A percentile compares a stretch with the other conserved stretches of the same genome.
Evolutionary conservation across 768 basidiomycete genomes (phyloP).

Genomic region (Termitomyces sp.): DNA sequence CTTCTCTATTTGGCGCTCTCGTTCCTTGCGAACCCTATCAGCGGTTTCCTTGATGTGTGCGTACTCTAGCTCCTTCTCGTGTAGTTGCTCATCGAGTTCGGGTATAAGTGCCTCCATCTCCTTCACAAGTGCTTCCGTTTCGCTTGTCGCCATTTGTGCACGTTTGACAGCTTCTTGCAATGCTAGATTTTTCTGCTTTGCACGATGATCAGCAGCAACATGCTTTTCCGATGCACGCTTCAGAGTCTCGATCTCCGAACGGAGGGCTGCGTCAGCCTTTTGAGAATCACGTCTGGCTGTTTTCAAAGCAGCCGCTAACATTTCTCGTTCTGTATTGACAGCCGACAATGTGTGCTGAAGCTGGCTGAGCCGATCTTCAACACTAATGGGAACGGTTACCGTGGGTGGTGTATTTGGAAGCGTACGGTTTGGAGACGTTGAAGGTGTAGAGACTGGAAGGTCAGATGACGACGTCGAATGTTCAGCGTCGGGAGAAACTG

Average conservation of each 20-base stretch:
- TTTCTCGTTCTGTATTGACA: constrained; percentile 61
- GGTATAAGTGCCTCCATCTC: constrained; percentile 43
- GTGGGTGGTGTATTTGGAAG: constrained; percentile 27
- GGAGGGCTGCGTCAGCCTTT: constrained; percentile 74
- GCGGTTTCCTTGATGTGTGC: constrained; percentile 41
- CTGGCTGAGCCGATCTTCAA: constrained; percentile 62
- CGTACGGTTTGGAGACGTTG: constrained; percentile 31
- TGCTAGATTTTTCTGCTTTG: constrained; percentile 80
- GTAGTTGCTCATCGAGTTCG: constrained; percentile 28
- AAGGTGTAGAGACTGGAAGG: constrained; percentile 29
- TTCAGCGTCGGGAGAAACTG: constrained; percentile 26
- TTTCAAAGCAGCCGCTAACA: constrained; percentile 67
- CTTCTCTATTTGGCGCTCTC: constrained; percentile 39
- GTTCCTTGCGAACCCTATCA: constrained; percentile 34
- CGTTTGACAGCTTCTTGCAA: constrained; percentile 86
- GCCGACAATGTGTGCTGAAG: constrained; percentile 63
- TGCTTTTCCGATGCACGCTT: constrained; percentile 83
- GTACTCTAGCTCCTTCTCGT: constrained; percentile 38
- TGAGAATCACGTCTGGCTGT: constrained; percentile 75
- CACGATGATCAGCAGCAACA: constrained; percentile 65
- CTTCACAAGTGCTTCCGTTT: constrained; percentile 37
- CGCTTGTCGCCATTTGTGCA: constrained; percentile 50
- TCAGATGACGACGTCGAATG: constrained; percentile 27
- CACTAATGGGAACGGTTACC: constrained; percentile 34
- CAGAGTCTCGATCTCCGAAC: constrained; percentile 78